Conservation (phyloP, 2,329 filamentous ascomycete genomes). For the Fusarium pseudonygamai region DNA sequence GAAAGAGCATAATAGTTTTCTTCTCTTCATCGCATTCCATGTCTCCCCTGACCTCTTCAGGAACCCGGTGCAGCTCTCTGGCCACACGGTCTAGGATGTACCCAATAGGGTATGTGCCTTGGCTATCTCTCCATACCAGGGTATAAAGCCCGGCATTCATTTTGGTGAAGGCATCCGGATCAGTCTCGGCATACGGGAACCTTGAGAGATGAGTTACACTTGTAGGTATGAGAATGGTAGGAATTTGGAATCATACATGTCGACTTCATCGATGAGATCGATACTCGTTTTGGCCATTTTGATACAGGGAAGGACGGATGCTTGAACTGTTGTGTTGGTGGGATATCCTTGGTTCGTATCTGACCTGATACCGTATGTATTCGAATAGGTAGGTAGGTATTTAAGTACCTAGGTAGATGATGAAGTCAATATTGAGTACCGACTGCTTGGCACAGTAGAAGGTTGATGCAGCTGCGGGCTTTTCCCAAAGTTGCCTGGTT, state of each 20-base stretch:
- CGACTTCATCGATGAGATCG: constrained; percentile 39
- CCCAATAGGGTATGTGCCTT: constrained; percentile 72
- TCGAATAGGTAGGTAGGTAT: too few relatives aligned
- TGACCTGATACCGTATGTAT: background rate
- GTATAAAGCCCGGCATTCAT: constrained; percentile 73
- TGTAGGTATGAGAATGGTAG: background rate
- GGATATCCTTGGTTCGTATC: background rate
- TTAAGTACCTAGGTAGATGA: background rate
- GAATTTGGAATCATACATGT: constrained; percentile 30
- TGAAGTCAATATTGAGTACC: background rate
- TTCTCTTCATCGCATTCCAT: constrained; percentile 68
- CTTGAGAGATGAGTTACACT: constrained; percentile 53
- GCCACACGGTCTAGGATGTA: constrained; percentile 65
- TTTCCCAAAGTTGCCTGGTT: background rate
- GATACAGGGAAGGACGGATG: background rate
- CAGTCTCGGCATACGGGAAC: constrained; percentile 78
- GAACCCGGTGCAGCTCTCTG: constrained; percentile 58
- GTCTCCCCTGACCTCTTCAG: constrained; percentile 61
- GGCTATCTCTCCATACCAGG: constrained; percentile 67
- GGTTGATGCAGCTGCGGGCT: constrained; percentile 2
- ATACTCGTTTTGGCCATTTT: constrained; percentile 41
- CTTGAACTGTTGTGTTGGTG: background rate
- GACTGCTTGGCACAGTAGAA: background rate
- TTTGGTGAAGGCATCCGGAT: constrained; percentile 64
- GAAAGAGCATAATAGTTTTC: constrained; percentile 72